Evolutionary conservation across 257 asterid species (phyloP).

Genomic region (Plantago ovata): DNA sequence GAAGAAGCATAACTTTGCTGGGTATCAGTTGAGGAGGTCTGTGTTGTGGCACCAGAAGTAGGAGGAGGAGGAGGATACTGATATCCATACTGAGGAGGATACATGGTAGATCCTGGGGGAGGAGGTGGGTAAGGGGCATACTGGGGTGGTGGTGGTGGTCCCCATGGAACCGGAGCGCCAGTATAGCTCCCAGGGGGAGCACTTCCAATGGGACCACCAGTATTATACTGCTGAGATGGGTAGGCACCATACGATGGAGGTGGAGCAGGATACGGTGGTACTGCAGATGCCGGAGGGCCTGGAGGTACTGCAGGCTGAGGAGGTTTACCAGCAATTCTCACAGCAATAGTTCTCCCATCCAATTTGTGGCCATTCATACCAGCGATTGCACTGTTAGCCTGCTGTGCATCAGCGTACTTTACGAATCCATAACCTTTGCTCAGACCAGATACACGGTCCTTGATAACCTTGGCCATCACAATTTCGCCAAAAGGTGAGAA

Average conservation of each 20-base stretch:
- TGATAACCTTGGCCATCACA: slow-evolving; percentile 96
- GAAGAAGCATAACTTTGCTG: slow-evolving; percentile 48
- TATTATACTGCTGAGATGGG: slow-evolving; percentile 77
- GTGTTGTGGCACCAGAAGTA: slow-evolving; percentile 46
- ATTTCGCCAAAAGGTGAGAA: slow-evolving; percentile 86
- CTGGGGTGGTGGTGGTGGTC: slow-evolving; percentile 65
- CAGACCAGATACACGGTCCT: slow-evolving; percentile 66
- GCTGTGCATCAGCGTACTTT: slow-evolving; percentile 78
- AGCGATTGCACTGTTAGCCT: slow-evolving; percentile 83
- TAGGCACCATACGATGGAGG: slow-evolving; percentile 57
- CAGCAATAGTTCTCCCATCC: slow-evolving; percentile 97
- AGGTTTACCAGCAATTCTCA: slow-evolving; percentile 90
- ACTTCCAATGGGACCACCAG: slow-evolving; percentile 62
- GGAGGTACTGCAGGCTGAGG: slow-evolving; percentile 71
- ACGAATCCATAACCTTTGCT: slow-evolving; percentile 97
- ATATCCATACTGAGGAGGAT: slow-evolving; percentile 54
- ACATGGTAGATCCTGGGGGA: slow-evolving; percentile 71
- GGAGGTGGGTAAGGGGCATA: slow-evolving; percentile 45
- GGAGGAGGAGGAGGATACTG: slow-evolving; percentile 76
- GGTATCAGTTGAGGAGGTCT: slow-evolving; percentile 50
- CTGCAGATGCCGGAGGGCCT: slow-evolving; percentile 71
- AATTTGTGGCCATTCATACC: slow-evolving; percentile 87
- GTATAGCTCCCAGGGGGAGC: slow-evolving; percentile 53
- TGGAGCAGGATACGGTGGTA: slow-evolving; percentile 59
- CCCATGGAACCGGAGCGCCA: slow-evolving; percentile 71